Evolutionary conservation across 2,329 filamentous ascomycete genomes (phyloP).

Genomic region (Davidsoniella australis): DNA sequence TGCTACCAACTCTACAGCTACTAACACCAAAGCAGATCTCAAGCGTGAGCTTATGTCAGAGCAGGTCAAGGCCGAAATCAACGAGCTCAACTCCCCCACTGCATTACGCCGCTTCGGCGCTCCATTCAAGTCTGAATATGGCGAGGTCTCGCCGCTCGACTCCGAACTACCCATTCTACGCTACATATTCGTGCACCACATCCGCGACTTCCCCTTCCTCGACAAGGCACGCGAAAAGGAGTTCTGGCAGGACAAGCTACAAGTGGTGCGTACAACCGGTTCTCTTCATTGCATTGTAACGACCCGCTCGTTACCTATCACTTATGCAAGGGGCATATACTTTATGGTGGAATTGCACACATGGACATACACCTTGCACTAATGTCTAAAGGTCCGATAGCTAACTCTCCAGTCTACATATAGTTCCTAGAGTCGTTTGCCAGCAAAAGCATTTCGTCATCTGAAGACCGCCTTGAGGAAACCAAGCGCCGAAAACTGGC

Average conservation of each 20-base stretch:
- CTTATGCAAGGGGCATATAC: too few relatives aligned
- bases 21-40: constrained; percentile 43
- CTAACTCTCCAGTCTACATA: not conserved
- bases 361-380: constrained; percentile 1
- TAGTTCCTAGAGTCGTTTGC: constrained; percentile 95
- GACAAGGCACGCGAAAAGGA: constrained; percentile 96
- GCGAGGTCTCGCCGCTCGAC: constrained; percentile 83
- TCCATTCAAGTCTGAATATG: constrained; percentile 80
- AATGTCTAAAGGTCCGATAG: too few relatives aligned
- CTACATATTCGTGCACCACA: constrained; percentile 95
- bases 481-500: constrained; percentile 89
- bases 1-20: not conserved
- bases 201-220: constrained; percentile 93
- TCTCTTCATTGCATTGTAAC: not conserved
- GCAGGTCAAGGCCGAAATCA: constrained; percentile 80
- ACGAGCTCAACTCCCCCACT: constrained; percentile 84
- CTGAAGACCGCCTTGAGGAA: constrained; percentile 87
- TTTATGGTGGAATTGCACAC: not conserved
- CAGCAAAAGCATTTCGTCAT: constrained; percentile 91
- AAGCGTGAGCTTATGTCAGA: constrained; percentile 87
- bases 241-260: constrained; percentile 97
- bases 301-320: not conserved
- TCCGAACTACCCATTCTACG: constrained; percentile 85
- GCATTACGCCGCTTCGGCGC: constrained; percentile 89
- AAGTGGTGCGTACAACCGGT: constrained; percentile 48